phyloP scores from a whole-genome alignment of 2,329 filamentous ascomycete genomes.

The Colletotrichum higginsianum region DNA sequence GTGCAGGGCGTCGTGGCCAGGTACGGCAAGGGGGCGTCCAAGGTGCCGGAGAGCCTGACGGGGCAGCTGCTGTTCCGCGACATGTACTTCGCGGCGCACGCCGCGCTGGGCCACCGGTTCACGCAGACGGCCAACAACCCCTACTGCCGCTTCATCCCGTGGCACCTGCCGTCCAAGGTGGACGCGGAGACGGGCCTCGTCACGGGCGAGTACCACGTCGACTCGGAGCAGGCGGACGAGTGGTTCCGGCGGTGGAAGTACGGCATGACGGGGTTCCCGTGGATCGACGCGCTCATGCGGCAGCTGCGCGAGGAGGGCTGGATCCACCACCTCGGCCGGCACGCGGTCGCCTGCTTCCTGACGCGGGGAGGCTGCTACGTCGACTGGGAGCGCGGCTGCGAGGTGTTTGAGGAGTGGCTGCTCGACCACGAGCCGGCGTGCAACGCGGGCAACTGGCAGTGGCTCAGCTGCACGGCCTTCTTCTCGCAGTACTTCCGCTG shows the following conservation, averaged over 20 bases:
- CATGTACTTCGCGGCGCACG: conserved; percentile 88
- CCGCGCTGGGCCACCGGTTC: conserved; percentile 75
- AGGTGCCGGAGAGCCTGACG: conserved; percentile 77
- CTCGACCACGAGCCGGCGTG: conserved; percentile 83
- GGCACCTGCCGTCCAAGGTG: conserved; percentile 79
- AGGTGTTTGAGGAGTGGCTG: conserved; percentile 83
- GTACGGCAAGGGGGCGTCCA: conserved; percentile 70
- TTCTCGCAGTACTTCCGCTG: conserved; percentile 80
- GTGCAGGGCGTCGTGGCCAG: conserved; percentile 73
- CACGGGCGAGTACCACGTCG: conserved; percentile 75
- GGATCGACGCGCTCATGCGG: conserved; percentile 86
- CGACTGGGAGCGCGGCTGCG: conserved; percentile 83
- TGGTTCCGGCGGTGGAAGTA: conserved; percentile 79
- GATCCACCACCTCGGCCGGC: conserved; percentile 85
- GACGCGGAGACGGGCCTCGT: conserved; percentile 60
- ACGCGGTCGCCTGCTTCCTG: conserved; percentile 86
- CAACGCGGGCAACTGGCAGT: conserved; percentile 85
- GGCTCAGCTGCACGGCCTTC: conserved; percentile 83
- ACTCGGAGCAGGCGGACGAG: conserved; percentile 72
- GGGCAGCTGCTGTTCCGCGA: conserved; percentile 84
- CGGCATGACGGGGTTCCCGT: conserved; percentile 82
- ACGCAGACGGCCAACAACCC: conserved; percentile 76
- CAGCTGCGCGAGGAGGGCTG: conserved; percentile 80
- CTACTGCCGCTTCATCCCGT: conserved; percentile 81
- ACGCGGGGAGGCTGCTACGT: conserved; percentile 85